These are phyloP conservation scores for Aspergillus phoenicis DNA, from an alignment of 2,329 filamentous ascomycete genomes.

Conservation along the genomic window DNA sequence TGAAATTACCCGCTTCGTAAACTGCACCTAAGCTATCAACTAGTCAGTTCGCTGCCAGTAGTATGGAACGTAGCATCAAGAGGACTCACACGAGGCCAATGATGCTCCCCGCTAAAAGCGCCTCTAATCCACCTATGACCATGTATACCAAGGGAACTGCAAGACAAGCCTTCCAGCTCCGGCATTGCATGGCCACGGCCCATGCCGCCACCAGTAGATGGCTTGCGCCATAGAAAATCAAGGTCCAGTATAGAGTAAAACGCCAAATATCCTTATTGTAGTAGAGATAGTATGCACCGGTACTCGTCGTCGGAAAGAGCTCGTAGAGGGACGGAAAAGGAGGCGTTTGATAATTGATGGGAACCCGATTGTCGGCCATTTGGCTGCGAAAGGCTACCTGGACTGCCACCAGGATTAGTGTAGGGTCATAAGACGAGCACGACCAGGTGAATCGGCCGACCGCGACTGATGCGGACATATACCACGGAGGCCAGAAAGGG, in stretches of 20 bases:
- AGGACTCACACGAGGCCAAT: conserved; percentile 73
- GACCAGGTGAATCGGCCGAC: conserved; percentile 13
- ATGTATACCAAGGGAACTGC: conserved; percentile 71
- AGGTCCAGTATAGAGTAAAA: conserved; percentile 84
- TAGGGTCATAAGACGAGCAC: not conserved
- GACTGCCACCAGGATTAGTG: conserved; percentile 11
- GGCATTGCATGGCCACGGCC: conserved; percentile 70
- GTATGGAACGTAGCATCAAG: conserved; percentile 8
- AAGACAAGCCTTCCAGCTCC: conserved; percentile 60
- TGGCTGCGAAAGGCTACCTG: not conserved
- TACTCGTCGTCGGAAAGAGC: conserved; percentile 61
- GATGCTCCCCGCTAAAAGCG: conserved; percentile 76
- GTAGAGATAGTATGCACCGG: conserved; percentile 68
- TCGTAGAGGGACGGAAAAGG: conserved; percentile 82
- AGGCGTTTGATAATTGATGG: conserved; percentile 66
- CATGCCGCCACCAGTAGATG: conserved; percentile 72
- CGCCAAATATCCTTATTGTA: conserved; percentile 77
- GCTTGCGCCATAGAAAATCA: conserved; percentile 75
- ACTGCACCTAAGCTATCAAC: conserved; percentile 70
- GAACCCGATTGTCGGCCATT: conserved; percentile 48
- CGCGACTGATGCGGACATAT: conserved; percentile 10
- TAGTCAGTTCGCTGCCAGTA: conserved; percentile 10
- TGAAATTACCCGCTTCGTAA: conserved; percentile 79
- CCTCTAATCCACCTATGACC: conserved; percentile 73
- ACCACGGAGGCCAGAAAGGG: not conserved